phyloP scores from a whole-genome alignment of 169 alveolate species.

The Plasmodium vivax region DNA sequence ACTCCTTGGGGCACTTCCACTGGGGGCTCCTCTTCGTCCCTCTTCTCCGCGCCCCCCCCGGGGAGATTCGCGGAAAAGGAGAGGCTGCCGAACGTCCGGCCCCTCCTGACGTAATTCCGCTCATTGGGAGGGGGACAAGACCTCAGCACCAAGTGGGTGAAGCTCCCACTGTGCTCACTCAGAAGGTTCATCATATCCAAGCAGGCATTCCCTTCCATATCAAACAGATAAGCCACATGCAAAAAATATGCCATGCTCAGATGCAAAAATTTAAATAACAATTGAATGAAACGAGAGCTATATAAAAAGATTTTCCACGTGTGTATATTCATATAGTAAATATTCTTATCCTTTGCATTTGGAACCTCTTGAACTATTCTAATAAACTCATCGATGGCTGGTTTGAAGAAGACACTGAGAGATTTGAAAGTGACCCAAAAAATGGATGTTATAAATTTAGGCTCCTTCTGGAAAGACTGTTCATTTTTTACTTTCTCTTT shows the following conservation, averaged over 20 bases:
- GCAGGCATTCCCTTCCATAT: constrained; percentile 40
- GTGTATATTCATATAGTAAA: constrained; percentile 77
- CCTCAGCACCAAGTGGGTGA: constrained; percentile 48
- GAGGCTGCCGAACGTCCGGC: not conserved
- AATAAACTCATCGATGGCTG: constrained; percentile 81
- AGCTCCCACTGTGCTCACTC: constrained; percentile 40
- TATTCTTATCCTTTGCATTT: constrained; percentile 76
- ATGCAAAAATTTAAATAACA: constrained; percentile 78
- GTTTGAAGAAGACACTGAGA: constrained; percentile 85
- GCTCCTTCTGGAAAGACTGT: constrained; percentile 73
- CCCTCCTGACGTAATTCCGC: not conserved
- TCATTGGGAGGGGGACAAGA: constrained; percentile 66
- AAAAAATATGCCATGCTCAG: constrained; percentile 74
- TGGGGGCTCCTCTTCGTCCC: not conserved
- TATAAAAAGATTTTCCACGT: constrained; percentile 79
- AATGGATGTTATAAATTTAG: constrained; percentile 87
- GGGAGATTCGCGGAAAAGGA: not conserved
- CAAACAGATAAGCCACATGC: constrained; percentile 75
- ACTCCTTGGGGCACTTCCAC: not conserved
- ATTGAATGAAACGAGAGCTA: constrained; percentile 73
- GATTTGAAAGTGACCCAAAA: constrained; percentile 89
- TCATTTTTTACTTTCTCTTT: constrained; percentile 40
- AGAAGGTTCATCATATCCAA: constrained; percentile 28
- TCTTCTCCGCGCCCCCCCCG: not conserved
- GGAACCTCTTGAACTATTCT: constrained; percentile 74